Evolutionary conservation across 768 basidiomycete genomes (phyloP).

Genomic region (Russula dissimulans): DNA sequence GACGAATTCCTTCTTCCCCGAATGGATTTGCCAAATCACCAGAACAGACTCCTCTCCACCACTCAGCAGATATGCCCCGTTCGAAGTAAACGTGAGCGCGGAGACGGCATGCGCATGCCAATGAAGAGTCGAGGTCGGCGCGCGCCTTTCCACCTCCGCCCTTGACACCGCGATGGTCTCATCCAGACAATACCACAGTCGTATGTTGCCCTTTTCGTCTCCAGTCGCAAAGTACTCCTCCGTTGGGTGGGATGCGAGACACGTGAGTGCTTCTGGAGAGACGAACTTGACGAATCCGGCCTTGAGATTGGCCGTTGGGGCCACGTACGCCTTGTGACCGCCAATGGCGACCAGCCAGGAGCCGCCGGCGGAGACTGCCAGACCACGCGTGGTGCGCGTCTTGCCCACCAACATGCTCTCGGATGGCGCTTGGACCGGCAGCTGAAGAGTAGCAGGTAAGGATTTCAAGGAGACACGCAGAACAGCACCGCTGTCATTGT

Average conservation of each 20-base stretch:
- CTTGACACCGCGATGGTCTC: slow-evolving; percentile 40
- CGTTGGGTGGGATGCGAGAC: slow-evolving; percentile 77
- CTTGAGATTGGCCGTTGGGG: slow-evolving; percentile 43
- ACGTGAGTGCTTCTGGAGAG: slow-evolving; percentile 71
- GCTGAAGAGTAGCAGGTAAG: slow-evolving; percentile 33
- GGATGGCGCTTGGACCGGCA: slow-evolving; percentile 35
- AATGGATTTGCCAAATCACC: slow-evolving; percentile 94
- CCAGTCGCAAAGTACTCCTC: slow-evolving; percentile 96
- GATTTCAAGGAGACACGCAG: slow-evolving; percentile 55
- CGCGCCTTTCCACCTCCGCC: slow-evolving; percentile 62
- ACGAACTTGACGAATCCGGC: slow-evolving; percentile 76
- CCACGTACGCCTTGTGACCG: slow-evolving; percentile 72
- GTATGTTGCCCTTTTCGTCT: slow-evolving; percentile 73
- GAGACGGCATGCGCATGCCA: slow-evolving; percentile 97
- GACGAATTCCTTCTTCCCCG: slow-evolving; percentile 83
- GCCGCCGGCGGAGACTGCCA: slow-evolving; percentile 69
- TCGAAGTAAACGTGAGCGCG: slow-evolving; percentile 75
- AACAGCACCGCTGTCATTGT: slow-evolving; percentile 41
- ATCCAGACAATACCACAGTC: slow-evolving; percentile 88
- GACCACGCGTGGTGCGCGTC: slow-evolving; percentile 49
- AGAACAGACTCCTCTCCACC: slow-evolving; percentile 94
- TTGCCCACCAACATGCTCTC: slow-evolving; percentile 57
- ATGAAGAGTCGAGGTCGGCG: slow-evolving; percentile 80
- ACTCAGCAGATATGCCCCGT: slow-evolving; percentile 87
- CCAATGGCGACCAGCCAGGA: slow-evolving; percentile 68